phyloP scores from a whole-genome alignment of 208 protist species.

The Tritrichomonas foetus region DNA sequence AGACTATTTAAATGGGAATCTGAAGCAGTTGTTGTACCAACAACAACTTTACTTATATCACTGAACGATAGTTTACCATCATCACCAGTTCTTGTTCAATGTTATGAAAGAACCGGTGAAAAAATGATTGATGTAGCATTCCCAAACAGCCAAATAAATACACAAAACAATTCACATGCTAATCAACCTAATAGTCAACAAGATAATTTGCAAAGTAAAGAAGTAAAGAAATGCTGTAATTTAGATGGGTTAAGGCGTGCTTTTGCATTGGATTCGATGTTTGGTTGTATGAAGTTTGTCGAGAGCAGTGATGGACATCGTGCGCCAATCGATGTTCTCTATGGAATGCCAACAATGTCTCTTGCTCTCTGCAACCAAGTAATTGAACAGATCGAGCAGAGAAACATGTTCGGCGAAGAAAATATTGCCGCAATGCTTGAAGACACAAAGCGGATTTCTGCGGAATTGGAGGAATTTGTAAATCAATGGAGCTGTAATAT shows the following conservation, averaged over 20 bases:
- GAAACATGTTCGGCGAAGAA: constrained; percentile 15
- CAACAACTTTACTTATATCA: constrained; percentile 23
- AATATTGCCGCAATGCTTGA: background rate
- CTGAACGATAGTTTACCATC: background rate
- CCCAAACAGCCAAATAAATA: background rate
- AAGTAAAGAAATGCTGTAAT: too few relatives aligned
- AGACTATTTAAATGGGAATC: background rate
- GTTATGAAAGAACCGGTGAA: constrained; percentile 8
- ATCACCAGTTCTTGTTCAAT: background rate
- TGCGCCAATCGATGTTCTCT: background rate
- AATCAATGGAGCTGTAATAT: constrained; percentile 31
- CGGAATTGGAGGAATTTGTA: background rate
- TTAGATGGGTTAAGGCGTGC: background rate
- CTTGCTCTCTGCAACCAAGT: background rate
- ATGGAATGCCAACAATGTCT: constrained; percentile 20
- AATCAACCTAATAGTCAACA: too few relatives aligned
- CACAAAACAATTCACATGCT: too few relatives aligned
- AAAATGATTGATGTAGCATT: constrained; percentile 4
- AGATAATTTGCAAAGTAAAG: too few relatives aligned
- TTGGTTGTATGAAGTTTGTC: constrained; percentile 13
- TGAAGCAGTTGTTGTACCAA: constrained; percentile 1
- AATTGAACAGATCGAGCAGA: background rate
- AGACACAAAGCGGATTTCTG: background rate
- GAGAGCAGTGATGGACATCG: background rate
- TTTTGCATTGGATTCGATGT: background rate